Percentiles rank a stretch among this genome's conserved stretches.
These are phyloP conservation scores for Coniochaeta sp. DNA, from an alignment of 2,329 filamentous ascomycete genomes.

Conservation along the genomic window DNA sequence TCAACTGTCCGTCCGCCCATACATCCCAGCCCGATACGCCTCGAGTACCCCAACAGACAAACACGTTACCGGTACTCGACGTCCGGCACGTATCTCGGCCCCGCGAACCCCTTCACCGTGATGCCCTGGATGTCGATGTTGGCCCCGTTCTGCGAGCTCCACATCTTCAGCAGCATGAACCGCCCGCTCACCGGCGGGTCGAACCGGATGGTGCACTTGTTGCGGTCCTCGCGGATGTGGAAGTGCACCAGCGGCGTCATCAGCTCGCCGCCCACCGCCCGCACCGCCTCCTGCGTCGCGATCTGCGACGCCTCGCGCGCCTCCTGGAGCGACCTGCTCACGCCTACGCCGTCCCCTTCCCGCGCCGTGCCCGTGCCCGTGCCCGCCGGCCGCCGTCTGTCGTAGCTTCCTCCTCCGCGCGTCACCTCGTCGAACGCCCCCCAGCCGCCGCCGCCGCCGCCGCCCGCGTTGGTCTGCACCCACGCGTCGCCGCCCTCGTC, in stretches of 20 bases:
- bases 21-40: not conserved
- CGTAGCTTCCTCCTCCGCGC: not conserved
- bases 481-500: constrained; percentile 11
- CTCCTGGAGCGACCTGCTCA: constrained; percentile 26
- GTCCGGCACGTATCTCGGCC: constrained; percentile 75
- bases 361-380: not conserved
- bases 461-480: constrained; percentile 1
- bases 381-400: constrained; percentile 1
- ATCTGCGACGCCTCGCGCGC: constrained; percentile 40
- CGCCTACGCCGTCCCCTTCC: constrained; percentile 10
- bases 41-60: not conserved
- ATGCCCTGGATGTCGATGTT: constrained; percentile 92
- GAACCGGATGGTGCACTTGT: constrained; percentile 82
- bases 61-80: constrained; percentile 29
- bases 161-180: constrained; percentile 84
- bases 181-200: constrained; percentile 74
- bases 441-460: constrained; percentile 5
- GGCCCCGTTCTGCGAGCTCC: constrained; percentile 60
- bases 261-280: constrained; percentile 50
- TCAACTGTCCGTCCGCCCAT: not conserved
- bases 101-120: constrained; percentile 75
- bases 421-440: constrained; percentile 8
- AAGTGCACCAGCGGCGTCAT: constrained; percentile 74
- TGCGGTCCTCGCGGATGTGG: constrained; percentile 66
- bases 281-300: constrained; percentile 49